Conservation (phyloP, 345 rosid genomes). For the Turritis glabra region DNA sequence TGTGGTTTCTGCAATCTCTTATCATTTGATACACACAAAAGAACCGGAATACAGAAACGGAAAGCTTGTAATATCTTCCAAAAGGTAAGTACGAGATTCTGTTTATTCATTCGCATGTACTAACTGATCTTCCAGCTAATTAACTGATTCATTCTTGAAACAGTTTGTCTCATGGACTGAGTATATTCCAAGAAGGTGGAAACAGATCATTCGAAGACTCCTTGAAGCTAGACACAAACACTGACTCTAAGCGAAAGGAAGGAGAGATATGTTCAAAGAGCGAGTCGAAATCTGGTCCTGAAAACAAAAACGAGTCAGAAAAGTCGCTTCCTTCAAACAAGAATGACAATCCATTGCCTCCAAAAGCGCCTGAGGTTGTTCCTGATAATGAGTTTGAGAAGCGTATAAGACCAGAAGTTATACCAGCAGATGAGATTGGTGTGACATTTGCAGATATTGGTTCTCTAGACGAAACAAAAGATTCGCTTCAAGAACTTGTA, state of each 20-base stretch:
- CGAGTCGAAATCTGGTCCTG: conserved; percentile 55
- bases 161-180: conserved; percentile 95
- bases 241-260: conserved; percentile 61
- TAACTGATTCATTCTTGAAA: conserved; percentile 27
- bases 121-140: not conserved
- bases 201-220: conserved; percentile 61
- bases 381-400: conserved; percentile 98
- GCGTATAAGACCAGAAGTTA: conserved; percentile 91
- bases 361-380: conserved; percentile 71
- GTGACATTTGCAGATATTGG: conserved; percentile 97
- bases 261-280: conserved; percentile 61
- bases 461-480: conserved; percentile 84
- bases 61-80: conserved; percentile 86
- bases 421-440: conserved; percentile 92
- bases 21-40: conserved; percentile 73
- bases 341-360: conserved; percentile 65
- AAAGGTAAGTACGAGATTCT: conserved; percentile 50
- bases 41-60: conserved; percentile 93
- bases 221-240: conserved; percentile 74
- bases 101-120: not conserved
- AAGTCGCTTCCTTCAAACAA: conserved; percentile 62
- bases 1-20: conserved; percentile 78
- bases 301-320: conserved; percentile 60
- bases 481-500: conserved; percentile 94
- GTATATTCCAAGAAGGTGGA: conserved; percentile 83